Percentiles rank a stretch among this genome's conserved stretches.
phyloP scores from a whole-genome alignment of 2,329 filamentous ascomycete species.

The Penicillium hesseltinei region DNA sequence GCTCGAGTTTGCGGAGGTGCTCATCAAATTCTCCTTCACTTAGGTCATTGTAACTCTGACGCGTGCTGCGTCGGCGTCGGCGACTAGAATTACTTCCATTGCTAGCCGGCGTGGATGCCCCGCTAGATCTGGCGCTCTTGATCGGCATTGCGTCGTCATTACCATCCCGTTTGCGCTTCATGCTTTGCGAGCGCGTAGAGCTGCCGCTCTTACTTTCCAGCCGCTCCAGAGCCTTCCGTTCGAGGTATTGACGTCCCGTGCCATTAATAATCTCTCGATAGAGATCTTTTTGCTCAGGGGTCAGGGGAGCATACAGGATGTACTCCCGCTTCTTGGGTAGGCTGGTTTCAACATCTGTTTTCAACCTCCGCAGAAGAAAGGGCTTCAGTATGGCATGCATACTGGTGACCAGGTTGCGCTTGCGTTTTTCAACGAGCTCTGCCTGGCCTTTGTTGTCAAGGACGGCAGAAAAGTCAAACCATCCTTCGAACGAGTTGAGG shows the following conservation, averaged over 20 bases:
- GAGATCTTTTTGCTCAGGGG: constrained; percentile 82
- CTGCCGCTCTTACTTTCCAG: constrained; percentile 42
- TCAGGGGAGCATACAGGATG: constrained; percentile 89
- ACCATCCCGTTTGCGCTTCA: constrained; percentile 58
- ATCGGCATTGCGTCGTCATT: constrained; percentile 49
- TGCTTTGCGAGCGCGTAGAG: constrained; percentile 43
- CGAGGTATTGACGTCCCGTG: constrained; percentile 56
- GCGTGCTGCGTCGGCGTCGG: constrained; percentile 50
- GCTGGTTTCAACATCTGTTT: constrained; percentile 85
- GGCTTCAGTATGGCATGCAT: constrained; percentile 93
- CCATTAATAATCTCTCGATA: constrained; percentile 84
- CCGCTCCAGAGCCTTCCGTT: constrained; percentile 51
- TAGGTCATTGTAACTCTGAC: constrained; percentile 64
- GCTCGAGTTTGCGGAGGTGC: constrained; percentile 52
- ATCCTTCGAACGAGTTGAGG: constrained; percentile 86
- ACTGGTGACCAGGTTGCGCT: constrained; percentile 76
- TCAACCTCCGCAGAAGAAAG: constrained; percentile 80
- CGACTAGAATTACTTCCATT: constrained; percentile 46
- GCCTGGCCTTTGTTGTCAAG: constrained; percentile 78
- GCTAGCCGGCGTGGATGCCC: constrained; percentile 69
- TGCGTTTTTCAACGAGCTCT: constrained; percentile 74
- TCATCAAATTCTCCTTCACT: constrained; percentile 84
- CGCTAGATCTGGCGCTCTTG: constrained; percentile 75
- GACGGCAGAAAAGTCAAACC: constrained; percentile 95
- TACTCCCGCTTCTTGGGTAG: constrained; percentile 98